Base-by-base conservation (phyloP, 495 filamentous ascomycete genomes). In the Astrothelium subdiscretum region DNA sequence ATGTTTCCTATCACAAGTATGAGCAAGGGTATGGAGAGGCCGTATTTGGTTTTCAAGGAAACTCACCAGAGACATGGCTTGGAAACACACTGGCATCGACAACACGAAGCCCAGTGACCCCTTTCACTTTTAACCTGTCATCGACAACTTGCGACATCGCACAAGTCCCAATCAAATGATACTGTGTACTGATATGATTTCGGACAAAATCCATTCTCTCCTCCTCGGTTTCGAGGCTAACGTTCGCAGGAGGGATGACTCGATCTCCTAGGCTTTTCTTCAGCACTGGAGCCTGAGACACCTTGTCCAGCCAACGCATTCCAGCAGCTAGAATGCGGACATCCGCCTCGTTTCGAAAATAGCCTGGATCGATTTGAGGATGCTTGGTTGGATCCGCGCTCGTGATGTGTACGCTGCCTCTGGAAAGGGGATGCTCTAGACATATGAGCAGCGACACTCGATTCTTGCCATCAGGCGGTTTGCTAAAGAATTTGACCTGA, bases 101-200 rank as follows among this genome's bases (percentile, higher is more conserved):
- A 12, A 75, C 69, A 2, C 73, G 58, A 10, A 74, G 57, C 4
- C 62, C 59, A 48, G 67, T 60, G 0, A 70, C 68, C 5, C 72
- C 71, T 15, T 68, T 66, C 0, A 75, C 73, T 40, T 63, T 70
- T 18, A 73, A 59, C 54, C 63, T 64, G 0, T 59, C 65, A 61
- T 75, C 72, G 0, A 73, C 69, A 20, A 74, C 73, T n/a, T 69
- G 70, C 1, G 70, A 72, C 70, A 74, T 72, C 6, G 65, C 44
- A 13, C 65, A 68, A 0, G 70, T 71, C 11, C 73, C 72, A 20
- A 62, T 69, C 15, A 68, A 58, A 65, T 75, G 73, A 43, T 70
- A 69, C 27, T 70, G 64, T 1, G 66, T 66, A 13, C 57, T 61
- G 35, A 69, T 63, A 27, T 67, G 64, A 29, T 70, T 64, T 29